A percentile compares a stretch with the other conserved stretches of the same genome.
These are phyloP conservation scores for Colletotrichum zoysiae DNA, from an alignment of 2,329 filamentous ascomycete genomes.

Conservation along the genomic window DNA sequence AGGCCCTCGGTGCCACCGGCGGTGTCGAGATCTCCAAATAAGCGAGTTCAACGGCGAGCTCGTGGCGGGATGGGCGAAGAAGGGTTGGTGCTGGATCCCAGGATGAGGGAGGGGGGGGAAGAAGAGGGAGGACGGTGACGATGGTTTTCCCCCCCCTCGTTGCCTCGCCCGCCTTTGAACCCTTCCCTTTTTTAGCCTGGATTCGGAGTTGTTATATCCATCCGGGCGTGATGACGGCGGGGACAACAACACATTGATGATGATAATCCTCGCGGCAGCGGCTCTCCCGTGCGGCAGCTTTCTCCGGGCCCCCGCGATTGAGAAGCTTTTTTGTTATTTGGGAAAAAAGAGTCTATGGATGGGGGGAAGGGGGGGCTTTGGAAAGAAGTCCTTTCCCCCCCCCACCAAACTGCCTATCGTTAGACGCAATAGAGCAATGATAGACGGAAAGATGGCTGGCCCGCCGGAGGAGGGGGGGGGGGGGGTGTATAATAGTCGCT, in stretches of 20 bases:
- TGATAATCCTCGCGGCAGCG: conserved; percentile 33
- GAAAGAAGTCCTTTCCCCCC: conserved; percentile 10
- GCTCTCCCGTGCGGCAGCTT: neutral
- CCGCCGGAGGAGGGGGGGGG: conserved; percentile 43
- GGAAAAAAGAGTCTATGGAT: conserved; percentile 35
- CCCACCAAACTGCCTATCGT: conserved; percentile 41
- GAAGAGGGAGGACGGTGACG: neutral
- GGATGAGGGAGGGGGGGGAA: conserved; percentile 10
- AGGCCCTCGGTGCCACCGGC: conserved; percentile 76
- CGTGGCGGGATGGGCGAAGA: conserved; percentile 21
- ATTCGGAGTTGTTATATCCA: conserved; percentile 22
- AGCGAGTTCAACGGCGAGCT: conserved; percentile 35
- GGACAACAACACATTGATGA: conserved; percentile 26
- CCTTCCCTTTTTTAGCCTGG: conserved; percentile 6
- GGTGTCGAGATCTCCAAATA: conserved; percentile 78
- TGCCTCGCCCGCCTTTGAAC: too few relatives aligned
- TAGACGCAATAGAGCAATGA: conserved; percentile 46
- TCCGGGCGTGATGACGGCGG: conserved; percentile 30
- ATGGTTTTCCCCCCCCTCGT: conserved; percentile 2
- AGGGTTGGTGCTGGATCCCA: conserved; percentile 34
- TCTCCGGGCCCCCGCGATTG: conserved; percentile 2
- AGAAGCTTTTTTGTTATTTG: conserved; percentile 19
- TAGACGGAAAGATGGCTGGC: conserved; percentile 42
- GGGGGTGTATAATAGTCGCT: conserved; percentile 50
- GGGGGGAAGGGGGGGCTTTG: conserved; percentile 27